phyloP scores from a whole-genome alignment of 2,329 filamentous ascomycete genomes.

The Dactylonectria macrodidyma region DNA sequence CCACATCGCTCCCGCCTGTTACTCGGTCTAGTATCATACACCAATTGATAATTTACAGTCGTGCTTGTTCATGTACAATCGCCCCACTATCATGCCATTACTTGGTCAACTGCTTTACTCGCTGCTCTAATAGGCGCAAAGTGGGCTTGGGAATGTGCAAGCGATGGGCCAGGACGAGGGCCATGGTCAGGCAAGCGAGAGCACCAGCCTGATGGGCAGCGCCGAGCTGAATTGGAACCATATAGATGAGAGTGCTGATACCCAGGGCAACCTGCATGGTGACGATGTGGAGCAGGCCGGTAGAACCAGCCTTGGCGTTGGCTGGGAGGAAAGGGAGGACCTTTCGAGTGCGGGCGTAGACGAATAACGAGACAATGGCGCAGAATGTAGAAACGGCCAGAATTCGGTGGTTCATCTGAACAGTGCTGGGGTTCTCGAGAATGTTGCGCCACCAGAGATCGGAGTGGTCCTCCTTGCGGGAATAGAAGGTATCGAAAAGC shows the following conservation, averaged over 20 bases:
- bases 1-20: constrained; percentile 30
- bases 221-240: constrained; percentile 90
- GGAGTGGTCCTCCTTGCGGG: constrained; percentile 80
- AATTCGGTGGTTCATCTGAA: constrained; percentile 96
- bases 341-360: constrained; percentile 80
- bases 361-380: constrained; percentile 82
- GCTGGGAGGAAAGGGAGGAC: constrained; percentile 72
- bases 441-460: constrained; percentile 98
- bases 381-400: constrained; percentile 92
- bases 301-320: constrained; percentile 77
- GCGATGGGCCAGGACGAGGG: constrained; percentile 83
- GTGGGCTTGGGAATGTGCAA: constrained; percentile 80
- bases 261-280: constrained; percentile 87
- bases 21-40: constrained; percentile 46
- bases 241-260: constrained; percentile 92
- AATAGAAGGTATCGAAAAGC: constrained; percentile 89
- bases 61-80: constrained; percentile 27
- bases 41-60: constrained; percentile 42
- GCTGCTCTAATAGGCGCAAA: constrained; percentile 71
- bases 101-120: constrained; percentile 54
- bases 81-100: constrained; percentile 36
- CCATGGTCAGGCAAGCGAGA: constrained; percentile 86
- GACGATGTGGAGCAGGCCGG: constrained; percentile 87
- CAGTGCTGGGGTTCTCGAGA: constrained; percentile 95
- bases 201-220: constrained; percentile 94